Percentiles rank a stretch among this genome's conserved stretches.
These are phyloP conservation scores for Dothideomycetes sp. DNA, from an alignment of 2,329 filamentous ascomycete genomes.

Conservation along the genomic window DNA sequence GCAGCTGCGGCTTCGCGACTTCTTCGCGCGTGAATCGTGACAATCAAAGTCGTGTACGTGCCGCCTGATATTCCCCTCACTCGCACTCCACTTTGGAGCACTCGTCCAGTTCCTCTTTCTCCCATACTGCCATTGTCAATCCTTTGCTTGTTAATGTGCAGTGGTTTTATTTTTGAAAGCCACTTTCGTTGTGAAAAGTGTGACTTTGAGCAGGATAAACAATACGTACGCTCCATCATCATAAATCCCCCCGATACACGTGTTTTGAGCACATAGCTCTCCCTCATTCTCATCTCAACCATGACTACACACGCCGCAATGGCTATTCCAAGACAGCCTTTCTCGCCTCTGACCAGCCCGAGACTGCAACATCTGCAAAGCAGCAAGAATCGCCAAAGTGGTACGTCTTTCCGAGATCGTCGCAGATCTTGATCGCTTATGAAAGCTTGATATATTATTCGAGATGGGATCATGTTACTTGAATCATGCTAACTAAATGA, in stretches of 20 bases:
- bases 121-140: background rate
- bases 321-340: slow-evolving; percentile 50
- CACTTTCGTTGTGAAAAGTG: background rate
- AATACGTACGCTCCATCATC: slow-evolving; percentile 2
- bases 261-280: background rate
- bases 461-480: too few relatives aligned
- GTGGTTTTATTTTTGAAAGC: background rate
- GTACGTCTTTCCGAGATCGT: slow-evolving; percentile 31
- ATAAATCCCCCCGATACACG: background rate
- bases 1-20: too few relatives aligned
- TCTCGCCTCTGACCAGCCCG: slow-evolving; percentile 59
- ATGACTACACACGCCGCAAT: slow-evolving; percentile 21
- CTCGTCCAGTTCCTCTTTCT: background rate
- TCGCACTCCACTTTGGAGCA: background rate
- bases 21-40: background rate
- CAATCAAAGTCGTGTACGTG: background rate
- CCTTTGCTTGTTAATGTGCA: background rate
- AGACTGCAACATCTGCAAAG: slow-evolving; percentile 63
- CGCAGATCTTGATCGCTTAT: slow-evolving; percentile 2
- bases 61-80: background rate
- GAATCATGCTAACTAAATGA: too few relatives aligned
- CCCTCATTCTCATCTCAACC: slow-evolving; percentile 2
- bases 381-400: slow-evolving; percentile 65
- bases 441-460: slow-evolving; percentile 9
- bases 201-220: slow-evolving; percentile 2